These are phyloP conservation scores for Suaeda aralocaspica DNA, from an alignment of 148 eudicot genomes.

Conservation along the genomic window DNA sequence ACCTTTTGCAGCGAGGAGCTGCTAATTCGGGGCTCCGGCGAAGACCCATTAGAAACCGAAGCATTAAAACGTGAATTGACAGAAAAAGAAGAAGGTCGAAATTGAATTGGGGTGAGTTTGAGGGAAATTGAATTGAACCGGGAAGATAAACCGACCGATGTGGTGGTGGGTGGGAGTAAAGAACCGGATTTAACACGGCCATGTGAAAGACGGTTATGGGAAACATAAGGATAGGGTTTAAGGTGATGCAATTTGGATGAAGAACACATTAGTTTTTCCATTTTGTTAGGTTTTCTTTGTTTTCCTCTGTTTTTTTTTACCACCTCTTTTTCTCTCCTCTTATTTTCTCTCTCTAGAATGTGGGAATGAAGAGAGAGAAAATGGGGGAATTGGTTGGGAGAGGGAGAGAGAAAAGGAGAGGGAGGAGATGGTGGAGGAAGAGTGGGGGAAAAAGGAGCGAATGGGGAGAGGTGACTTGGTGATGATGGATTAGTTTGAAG, in stretches of 20 bases:
- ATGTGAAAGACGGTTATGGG: constrained; percentile 38
- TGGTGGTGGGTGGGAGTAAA: constrained; percentile 3
- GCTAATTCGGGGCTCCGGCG: constrained; percentile 5
- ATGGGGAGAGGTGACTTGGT: background rate
- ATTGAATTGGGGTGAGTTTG: constrained; percentile 9
- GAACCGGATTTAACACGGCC: constrained; percentile 25
- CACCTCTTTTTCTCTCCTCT: background rate
- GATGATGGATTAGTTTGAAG: constrained; percentile 11
- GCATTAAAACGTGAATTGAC: constrained; percentile 3
- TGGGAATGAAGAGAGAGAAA: background rate
- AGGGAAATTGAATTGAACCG: constrained; percentile 22
- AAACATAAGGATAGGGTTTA: constrained; percentile 30
- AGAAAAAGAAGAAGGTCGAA: constrained; percentile 5
- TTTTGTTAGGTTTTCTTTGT: background rate
- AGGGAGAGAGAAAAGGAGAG: background rate
- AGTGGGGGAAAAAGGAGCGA: background rate
- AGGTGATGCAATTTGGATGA: constrained; percentile 30
- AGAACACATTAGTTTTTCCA: constrained; percentile 21
- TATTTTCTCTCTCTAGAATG: background rate
- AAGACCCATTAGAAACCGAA: constrained; percentile 20
- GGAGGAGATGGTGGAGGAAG: background rate
- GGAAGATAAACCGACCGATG: background rate
- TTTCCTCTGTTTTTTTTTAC: constrained; percentile 17
- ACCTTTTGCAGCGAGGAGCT: constrained; percentile 21
- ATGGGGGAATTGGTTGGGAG: background rate